Base-by-base conservation (phyloP, 176 grass and related monocot species). In the Sorghum bicolor region DNA sequence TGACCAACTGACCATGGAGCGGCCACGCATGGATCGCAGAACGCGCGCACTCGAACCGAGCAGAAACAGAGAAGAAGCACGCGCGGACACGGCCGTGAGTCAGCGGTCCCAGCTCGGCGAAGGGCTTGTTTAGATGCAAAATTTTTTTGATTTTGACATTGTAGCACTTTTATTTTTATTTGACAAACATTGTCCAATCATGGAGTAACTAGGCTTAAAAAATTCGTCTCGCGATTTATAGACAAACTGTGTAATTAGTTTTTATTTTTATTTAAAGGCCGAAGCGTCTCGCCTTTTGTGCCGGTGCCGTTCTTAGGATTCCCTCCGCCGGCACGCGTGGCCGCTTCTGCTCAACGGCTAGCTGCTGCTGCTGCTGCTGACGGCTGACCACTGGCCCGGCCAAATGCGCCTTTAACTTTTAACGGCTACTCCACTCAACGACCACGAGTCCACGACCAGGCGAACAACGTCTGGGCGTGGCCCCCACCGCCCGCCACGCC, bases 361-460 rank as follows among this genome's bases (percentile, higher is more conserved):
- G 15, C 85, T 85, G 67, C 82, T 83, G 48, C 52, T 55, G 19
- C 14, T 32, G 31, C 31, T 32, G 0, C 40, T 3, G 22, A n/a
- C n/a, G n/a, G n/a, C 77, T 67, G 68, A 72, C 22, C 16, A 40
- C 74, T 66, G 78, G 37, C 67, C 40, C 16, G 15, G 24, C 77
- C 39, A 40, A 58, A 30, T 16, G 34, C 20, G 37, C 16, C 74
- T 55, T 29, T 25, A 70, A 71, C 76, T 66, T 77, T 85, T 77
- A 94, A 94, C 91, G 91, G 91, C 87, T 92, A 69, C 79, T 88
- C 77, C 73, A 82, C 85, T 71, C 19, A 2, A 25, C 22, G 63
- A 63, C 60, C 60, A 75, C 39, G 36, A 32, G 63, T 29, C 60
- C 60, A 75, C 39, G 36, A 32, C 31, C 31, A 32, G 31, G 31